A percentile compares a stretch with the other conserved stretches of the same genome.
These are phyloP conservation scores for Leccinum fuscescens DNA, from an alignment of 1,284 basidiomycete genomes.

Conservation along the genomic window DNA sequence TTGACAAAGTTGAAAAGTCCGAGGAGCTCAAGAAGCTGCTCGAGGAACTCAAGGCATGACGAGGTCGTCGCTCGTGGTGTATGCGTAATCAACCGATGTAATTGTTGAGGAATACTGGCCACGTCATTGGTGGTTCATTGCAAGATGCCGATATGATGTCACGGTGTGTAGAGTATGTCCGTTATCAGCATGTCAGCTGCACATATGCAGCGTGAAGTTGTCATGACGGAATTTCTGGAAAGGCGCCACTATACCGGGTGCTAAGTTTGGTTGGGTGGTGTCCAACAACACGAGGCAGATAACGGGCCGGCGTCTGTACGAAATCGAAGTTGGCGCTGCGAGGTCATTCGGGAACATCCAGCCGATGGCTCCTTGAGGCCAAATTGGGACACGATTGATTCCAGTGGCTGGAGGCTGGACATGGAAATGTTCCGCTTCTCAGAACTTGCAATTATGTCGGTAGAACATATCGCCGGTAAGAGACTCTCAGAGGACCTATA, in stretches of 20 bases:
- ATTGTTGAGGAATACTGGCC: neutral
- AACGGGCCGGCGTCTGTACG: constrained; percentile 31
- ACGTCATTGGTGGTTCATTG: constrained; percentile 4
- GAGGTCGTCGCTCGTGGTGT: constrained; percentile 24
- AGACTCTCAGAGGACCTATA: neutral
- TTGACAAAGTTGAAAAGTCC: constrained; percentile 49
- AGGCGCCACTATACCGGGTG: constrained; percentile 3
- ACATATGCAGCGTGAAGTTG: neutral
- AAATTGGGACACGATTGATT: neutral
- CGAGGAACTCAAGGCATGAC: constrained; percentile 55
- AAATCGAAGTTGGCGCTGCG: constrained; percentile 13
- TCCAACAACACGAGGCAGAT: constrained; percentile 25
- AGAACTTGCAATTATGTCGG: constrained; percentile 10
- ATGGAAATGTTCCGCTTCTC: constrained; percentile 12
- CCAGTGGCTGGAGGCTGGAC: neutral
- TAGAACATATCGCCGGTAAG: neutral
- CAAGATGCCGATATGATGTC: neutral
- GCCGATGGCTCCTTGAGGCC: constrained; percentile 11
- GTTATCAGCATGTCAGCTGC: neutral
- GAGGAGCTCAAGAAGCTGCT: constrained; percentile 60
- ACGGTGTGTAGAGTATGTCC: constrained; percentile 8
- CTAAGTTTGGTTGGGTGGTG: neutral
- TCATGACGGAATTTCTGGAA: neutral
- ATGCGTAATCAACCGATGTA: constrained; percentile 6
- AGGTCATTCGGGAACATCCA: constrained; percentile 22